Conservation (phyloP, 441 rosid genomes). For the Euphorbia celastroides region DNA sequence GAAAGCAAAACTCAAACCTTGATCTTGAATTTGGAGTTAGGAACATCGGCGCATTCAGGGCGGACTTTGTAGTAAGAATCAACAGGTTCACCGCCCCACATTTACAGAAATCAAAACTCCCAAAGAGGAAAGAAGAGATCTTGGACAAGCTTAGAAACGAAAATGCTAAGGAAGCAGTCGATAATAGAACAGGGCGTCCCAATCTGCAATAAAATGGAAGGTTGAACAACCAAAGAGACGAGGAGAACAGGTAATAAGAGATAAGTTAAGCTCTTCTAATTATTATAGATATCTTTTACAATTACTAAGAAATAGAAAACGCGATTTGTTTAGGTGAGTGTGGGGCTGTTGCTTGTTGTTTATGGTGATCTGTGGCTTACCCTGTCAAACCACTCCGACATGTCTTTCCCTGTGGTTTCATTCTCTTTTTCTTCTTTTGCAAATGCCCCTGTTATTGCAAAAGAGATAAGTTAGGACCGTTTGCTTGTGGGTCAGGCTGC, state of each 20-base stretch:
- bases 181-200: too few species aligned
- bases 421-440: too few species aligned
- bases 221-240: not conserved
- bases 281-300: not conserved
- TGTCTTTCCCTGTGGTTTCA: not conserved
- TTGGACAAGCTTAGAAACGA: not conserved
- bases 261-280: too few species aligned
- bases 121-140: not conserved
- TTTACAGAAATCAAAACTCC: constrained; percentile 20
- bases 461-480: too few species aligned
- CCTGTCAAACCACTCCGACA: not conserved
- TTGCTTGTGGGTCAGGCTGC: too few species aligned
- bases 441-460: too few species aligned
- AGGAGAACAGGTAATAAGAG: too few species aligned
- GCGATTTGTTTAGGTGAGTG: not conserved
- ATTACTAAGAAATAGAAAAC: too few species aligned
- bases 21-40: constrained; percentile 57
- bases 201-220: constrained; percentile 8
- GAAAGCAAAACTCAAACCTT: too few species aligned
- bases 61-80: constrained; percentile 88
- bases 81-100: constrained; percentile 72
- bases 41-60: constrained; percentile 84
- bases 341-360: not conserved
- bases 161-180: too few species aligned
- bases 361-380: constrained; percentile 6